phyloP scores from a whole-genome alignment of 805 yeast genomes.

The Blastobotrys attinorum region DNA sequence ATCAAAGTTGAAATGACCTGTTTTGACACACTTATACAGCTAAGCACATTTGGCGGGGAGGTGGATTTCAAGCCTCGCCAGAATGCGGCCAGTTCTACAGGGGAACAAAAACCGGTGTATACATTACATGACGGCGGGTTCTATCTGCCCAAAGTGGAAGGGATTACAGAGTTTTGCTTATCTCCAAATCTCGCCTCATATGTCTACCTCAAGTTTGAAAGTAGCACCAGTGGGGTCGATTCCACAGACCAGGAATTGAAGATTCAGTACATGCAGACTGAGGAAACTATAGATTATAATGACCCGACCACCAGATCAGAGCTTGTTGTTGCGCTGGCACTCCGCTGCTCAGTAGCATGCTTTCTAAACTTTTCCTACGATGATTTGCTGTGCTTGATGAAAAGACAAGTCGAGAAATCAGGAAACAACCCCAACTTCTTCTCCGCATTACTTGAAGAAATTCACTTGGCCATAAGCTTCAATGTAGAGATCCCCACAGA shows the following conservation, averaged over 20 bases:
- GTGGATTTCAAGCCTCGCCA: slow-evolving; percentile 13
- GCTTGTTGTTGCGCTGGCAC: slow-evolving; percentile 51
- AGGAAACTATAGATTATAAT: slow-evolving; percentile 1
- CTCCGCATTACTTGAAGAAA: slow-evolving; percentile 46
- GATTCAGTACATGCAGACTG: slow-evolving; percentile 13
- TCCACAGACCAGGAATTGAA: slow-evolving; percentile 8
- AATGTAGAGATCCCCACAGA: slow-evolving; percentile 64
- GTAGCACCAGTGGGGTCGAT: slow-evolving; percentile 5
- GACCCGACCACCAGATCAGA: slow-evolving; percentile 6
- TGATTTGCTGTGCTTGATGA: slow-evolving; percentile 55
- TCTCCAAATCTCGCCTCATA: slow-evolving; percentile 29
- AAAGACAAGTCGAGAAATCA: slow-evolving; percentile 29
- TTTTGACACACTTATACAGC: slow-evolving; percentile 12
- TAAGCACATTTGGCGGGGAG: slow-evolving; percentile 12
- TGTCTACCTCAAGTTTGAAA: slow-evolving; percentile 17
- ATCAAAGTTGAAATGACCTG: slow-evolving; percentile 8
- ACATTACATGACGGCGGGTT: slow-evolving; percentile 18
- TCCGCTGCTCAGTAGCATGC: slow-evolving; percentile 61
- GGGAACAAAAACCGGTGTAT: slow-evolving; percentile 6
- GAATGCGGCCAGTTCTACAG: not conserved
- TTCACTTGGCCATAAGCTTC: slow-evolving; percentile 69
- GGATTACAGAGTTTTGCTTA: slow-evolving; percentile 20
- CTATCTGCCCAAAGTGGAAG: slow-evolving; percentile 13
- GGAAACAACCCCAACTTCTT: slow-evolving; percentile 10
- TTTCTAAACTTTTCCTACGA: slow-evolving; percentile 60